Percentiles rank a stretch among this genome's conserved stretches.
phyloP scores from a whole-genome alignment of 305 asterid genomes.

The Solanum hybrid region DNA sequence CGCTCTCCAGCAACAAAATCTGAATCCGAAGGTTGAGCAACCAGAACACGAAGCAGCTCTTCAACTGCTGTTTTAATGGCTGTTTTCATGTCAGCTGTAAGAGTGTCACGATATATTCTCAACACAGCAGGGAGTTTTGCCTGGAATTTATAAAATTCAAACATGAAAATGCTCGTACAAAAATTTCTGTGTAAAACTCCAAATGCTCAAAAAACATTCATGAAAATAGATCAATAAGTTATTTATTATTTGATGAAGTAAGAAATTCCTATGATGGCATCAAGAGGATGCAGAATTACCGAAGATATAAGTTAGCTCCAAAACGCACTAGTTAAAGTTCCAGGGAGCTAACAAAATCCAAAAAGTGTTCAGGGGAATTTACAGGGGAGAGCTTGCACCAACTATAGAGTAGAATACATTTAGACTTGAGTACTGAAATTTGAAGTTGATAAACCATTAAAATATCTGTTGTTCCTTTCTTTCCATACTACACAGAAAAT shows the following conservation, averaged over 20 bases:
- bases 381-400: not conserved
- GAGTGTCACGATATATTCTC: constrained; percentile 87
- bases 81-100: constrained; percentile 81
- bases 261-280: not conserved
- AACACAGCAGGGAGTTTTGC: constrained; percentile 92
- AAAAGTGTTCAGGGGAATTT: not conserved
- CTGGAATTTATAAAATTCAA: constrained; percentile 27
- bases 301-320: not conserved
- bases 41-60: constrained; percentile 55
- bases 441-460: not conserved
- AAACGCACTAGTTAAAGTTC: not conserved
- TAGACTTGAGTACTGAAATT: not conserved
- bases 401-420: not conserved
- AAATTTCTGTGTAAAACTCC: not conserved
- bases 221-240: not conserved
- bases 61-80: constrained; percentile 76
- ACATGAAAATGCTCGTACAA: not conserved
- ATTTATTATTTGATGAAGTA: not conserved
- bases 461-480: not conserved
- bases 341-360: not conserved
- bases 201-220: not conserved
- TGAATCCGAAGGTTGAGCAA: constrained; percentile 46
- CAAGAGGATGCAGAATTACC: not conserved
- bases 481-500: not conserved
- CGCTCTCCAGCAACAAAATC: constrained; percentile 77